Percentiles rank a stretch among this genome's conserved stretches.
phyloP scores from a whole-genome alignment of 345 rosid species.

The Salix udensis region DNA sequence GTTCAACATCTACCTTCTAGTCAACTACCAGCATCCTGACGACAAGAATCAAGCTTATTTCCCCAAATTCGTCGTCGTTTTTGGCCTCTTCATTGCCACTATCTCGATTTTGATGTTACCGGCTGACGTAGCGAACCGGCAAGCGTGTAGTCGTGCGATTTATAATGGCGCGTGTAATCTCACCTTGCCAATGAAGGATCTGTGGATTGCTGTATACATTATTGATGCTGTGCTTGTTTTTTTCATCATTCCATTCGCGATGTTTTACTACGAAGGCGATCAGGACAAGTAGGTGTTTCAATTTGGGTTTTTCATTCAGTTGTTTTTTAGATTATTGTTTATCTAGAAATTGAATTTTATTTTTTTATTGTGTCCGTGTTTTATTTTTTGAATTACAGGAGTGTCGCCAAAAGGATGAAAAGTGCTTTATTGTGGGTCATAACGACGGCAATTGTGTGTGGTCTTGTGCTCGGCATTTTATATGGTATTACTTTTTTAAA shows the following conservation, averaged over 20 bases:
- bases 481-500: constrained; percentile 57
- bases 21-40: constrained; percentile 98
- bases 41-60: constrained; percentile 98
- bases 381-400: constrained; percentile 44
- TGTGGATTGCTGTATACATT: constrained; percentile 89
- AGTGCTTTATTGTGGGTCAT: constrained; percentile 84
- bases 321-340: neutral
- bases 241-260: constrained; percentile 92
- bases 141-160: constrained; percentile 86
- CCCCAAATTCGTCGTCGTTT: constrained; percentile 94
- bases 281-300: constrained; percentile 79
- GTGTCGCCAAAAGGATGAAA: constrained; percentile 69
- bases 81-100: constrained; percentile 77
- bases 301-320: constrained; percentile 10
- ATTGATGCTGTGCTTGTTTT: constrained; percentile 83
- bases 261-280: constrained; percentile 98
- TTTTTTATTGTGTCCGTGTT: neutral
- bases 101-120: constrained; percentile 97
- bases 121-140: constrained; percentile 98
- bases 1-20: constrained; percentile 90
- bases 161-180: constrained; percentile 93
- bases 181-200: constrained; percentile 93
- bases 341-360: neutral
- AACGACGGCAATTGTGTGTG: constrained; percentile 73
- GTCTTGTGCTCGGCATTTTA: constrained; percentile 79